Evolutionary conservation across 768 basidiomycete genomes (phyloP).

Genomic region (Asterophora parasitica): DNA sequence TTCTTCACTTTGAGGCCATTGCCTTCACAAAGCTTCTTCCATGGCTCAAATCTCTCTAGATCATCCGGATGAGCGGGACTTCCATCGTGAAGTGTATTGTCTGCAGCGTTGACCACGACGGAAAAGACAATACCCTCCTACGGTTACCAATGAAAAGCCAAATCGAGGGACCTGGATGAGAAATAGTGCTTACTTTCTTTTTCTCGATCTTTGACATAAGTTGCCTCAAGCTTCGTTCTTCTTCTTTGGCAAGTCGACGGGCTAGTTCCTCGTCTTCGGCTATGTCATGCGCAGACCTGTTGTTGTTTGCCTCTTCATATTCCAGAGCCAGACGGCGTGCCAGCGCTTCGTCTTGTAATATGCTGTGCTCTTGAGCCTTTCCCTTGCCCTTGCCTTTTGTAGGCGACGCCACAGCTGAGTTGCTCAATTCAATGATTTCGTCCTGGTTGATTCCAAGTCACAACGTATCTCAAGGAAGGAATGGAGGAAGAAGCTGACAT

Average conservation of each 20-base stretch:
- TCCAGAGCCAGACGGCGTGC: not conserved
- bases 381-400: no score
- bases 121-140: conserved; percentile 1
- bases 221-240: not conserved
- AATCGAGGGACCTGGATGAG: not conserved
- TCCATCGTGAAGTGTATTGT: not conserved
- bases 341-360: not conserved
- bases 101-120: not conserved
- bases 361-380: no score
- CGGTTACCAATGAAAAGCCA: not conserved
- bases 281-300: not conserved
- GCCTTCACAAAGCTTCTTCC: conserved; percentile 1
- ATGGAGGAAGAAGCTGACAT: no score
- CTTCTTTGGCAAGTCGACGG: not conserved
- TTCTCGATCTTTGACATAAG: not conserved
- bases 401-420: no score
- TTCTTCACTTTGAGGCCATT: not conserved
- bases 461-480: no score
- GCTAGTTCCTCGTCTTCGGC: not conserved
- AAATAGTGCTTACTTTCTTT: not conserved
- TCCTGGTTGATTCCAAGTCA: no score
- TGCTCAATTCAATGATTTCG: no score
- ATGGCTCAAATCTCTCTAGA: conserved; percentile 2
- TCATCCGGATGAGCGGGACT: conserved; percentile 5
- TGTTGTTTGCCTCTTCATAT: not conserved